phyloP scores from a whole-genome alignment of 352 stramenopile species.

The Globisporangium orthogonon region DNA sequence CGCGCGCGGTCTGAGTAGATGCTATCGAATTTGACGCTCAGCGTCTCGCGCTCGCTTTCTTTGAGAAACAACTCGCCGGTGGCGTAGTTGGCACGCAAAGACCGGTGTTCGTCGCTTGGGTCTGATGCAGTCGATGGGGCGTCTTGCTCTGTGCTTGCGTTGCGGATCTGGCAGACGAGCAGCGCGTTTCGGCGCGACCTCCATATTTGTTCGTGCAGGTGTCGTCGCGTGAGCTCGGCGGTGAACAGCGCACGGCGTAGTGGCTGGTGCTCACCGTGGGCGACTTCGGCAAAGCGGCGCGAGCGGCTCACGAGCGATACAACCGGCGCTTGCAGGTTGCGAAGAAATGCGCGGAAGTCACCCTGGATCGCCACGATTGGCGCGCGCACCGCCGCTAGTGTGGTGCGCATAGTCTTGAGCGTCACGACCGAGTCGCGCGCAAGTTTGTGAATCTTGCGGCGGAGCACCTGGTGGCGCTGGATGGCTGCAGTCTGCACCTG shows the following conservation, averaged over 20 bases:
- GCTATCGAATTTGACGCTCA: constrained; percentile 49
- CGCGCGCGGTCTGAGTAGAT: constrained; percentile 60
- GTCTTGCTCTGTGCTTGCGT: constrained; percentile 8
- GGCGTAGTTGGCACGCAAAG: constrained; percentile 45
- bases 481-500: constrained; percentile 50
- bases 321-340: constrained; percentile 42
- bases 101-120: not conserved
- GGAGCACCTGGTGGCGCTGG: constrained; percentile 44
- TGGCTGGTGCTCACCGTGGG: constrained; percentile 45
- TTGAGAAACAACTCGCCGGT: constrained; percentile 45
- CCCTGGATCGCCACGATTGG: constrained; percentile 47
- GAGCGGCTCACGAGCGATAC: constrained; percentile 41
- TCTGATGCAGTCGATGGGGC: not conserved
- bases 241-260: constrained; percentile 33
- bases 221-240: constrained; percentile 37
- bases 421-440: constrained; percentile 36
- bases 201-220: constrained; percentile 76
- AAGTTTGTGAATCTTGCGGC: constrained; percentile 37
- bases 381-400: constrained; percentile 35
- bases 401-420: constrained; percentile 28
- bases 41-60: constrained; percentile 24
- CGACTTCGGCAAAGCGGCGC: constrained; percentile 35
- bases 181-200: constrained; percentile 40
- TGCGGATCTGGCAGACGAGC: constrained; percentile 63
- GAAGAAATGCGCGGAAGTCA: constrained; percentile 45